Evolutionary conservation across 345 rosid species (phyloP), one percentile per base, ranked within the genome.

Genomic region (Geranium rotundifolium): DNA sequence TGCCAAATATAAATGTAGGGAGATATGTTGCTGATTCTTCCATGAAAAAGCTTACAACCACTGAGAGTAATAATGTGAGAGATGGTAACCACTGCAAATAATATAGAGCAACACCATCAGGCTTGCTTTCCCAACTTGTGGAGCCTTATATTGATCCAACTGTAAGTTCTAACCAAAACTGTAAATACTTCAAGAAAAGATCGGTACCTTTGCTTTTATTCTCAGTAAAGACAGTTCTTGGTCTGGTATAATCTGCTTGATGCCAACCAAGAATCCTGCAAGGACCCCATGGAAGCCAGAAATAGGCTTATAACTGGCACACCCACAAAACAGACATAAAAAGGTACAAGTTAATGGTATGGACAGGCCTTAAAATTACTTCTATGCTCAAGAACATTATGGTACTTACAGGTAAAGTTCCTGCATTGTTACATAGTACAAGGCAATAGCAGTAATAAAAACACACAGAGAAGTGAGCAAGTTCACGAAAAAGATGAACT

Each of bases 241-340:
- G 73, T 95, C 99, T 63, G 97, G 95, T 72, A 88, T 69, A 37
- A 95, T 90, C 79, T 95, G 97, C 82, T 90, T 95, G 65, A 90
- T 85, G 50, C 97, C 97, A 63, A 95, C 99, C 66, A 95, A 80
- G 77, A 95, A 81, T 62, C 92, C 96, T 39, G 82, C 77, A 63
- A 90, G 79, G 82, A 90, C 82, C 69, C 95, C 99, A 73, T 81
- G 88, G 74, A 90, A 95, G 58, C 99, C 99, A 59, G 97, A 86
- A 76, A 88, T 74, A 57, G 95, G 99, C 95, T 86, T 85, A 71
- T 95, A 95, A 67, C 99, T 90, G 75, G 61, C 73, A 73, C 67
- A 46, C 16, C 3, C 8, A 9, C 12, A 46, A 14, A 14, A 46
- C 12, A 16, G 12, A 9, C 9, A 56, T 30, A 49, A 19, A 65